Percentiles rank a stretch among this genome's conserved stretches.
Conservation (phyloP, 148 eudicot species). For the Hydrangea macrophylla region DNA sequence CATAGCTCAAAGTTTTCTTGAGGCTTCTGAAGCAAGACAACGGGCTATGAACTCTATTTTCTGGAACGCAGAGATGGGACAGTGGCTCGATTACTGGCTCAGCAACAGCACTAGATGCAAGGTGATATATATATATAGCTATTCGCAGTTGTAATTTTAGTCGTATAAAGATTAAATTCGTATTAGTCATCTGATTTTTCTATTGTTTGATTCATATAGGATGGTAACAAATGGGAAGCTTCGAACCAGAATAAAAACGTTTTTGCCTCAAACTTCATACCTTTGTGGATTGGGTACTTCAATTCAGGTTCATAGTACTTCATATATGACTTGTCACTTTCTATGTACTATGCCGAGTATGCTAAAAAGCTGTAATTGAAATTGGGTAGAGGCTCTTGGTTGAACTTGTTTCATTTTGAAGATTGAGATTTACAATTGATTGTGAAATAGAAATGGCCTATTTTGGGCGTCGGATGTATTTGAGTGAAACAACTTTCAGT, state of each 20-base stretch:
- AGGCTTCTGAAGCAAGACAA: slow-evolving; percentile 61
- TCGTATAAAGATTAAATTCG: not conserved
- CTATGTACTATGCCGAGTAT: not conserved
- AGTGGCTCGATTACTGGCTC: slow-evolving; percentile 94
- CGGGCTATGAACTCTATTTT: slow-evolving; percentile 62
- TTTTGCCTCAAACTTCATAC: slow-evolving; percentile 84
- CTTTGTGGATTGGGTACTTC: slow-evolving; percentile 67
- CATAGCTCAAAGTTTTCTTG: slow-evolving; percentile 33
- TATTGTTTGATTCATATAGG: slow-evolving; percentile 29
- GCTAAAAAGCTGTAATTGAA: not conserved
- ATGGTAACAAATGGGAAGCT: slow-evolving; percentile 35
- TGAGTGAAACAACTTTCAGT: no score
- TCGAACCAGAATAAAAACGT: slow-evolving; percentile 66
- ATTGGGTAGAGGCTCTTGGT: not conserved
- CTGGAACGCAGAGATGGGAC: slow-evolving; percentile 79
- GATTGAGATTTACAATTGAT: not conserved
- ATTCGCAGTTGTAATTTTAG: not conserved
- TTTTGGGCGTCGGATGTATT: no score
- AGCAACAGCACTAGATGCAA: slow-evolving; percentile 29
- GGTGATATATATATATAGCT: slow-evolving; percentile 29
- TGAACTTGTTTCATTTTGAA: not conserved
- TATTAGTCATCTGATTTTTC: not conserved
- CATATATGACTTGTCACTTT: not conserved
- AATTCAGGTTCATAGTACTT: slow-evolving; percentile 55
- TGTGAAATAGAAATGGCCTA: no score